A percentile compares a stretch with the other conserved stretches of the same genome.
Evolutionary conservation across 2,329 filamentous ascomycete genomes (phyloP).

Genomic region (Claviceps quebecensis): DNA sequence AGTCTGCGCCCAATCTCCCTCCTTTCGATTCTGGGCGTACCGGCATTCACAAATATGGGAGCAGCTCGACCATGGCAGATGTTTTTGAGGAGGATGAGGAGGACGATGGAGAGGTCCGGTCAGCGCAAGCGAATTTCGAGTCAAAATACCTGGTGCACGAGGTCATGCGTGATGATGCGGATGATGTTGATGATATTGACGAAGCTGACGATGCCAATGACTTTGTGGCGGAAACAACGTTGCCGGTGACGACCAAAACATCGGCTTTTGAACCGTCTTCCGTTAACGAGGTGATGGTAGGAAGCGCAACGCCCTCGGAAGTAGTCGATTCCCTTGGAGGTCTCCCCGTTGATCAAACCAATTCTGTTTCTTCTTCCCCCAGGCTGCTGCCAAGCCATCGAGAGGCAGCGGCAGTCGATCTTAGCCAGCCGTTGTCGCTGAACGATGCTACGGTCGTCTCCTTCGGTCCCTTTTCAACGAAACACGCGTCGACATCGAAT

Average conservation of each 20-base stretch:
- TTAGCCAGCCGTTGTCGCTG: slow-evolving; percentile 27
- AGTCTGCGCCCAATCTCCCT: slow-evolving; percentile 67
- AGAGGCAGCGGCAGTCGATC: slow-evolving; percentile 37
- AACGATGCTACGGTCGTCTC: slow-evolving; percentile 32
- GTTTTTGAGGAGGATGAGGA: slow-evolving; percentile 80
- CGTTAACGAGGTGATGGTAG: background rate
- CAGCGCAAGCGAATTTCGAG: background rate
- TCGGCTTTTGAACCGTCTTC: background rate
- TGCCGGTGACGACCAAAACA: slow-evolving; percentile 14
- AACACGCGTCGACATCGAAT: slow-evolving; percentile 48
- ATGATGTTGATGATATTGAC: slow-evolving; percentile 27
- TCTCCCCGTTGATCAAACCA: slow-evolving; percentile 20
- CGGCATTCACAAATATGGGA: slow-evolving; percentile 48
- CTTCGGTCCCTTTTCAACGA: slow-evolving; percentile 52
- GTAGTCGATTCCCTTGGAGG: slow-evolving; percentile 16
- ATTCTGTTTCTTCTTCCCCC: slow-evolving; percentile 32
- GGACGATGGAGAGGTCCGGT: slow-evolving; percentile 43
- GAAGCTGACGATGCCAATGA: slow-evolving; percentile 22
- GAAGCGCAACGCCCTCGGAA: slow-evolving; percentile 7
- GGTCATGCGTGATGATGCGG: slow-evolving; percentile 10
- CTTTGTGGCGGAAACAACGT: slow-evolving; percentile 26
- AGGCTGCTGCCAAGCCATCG: slow-evolving; percentile 25
- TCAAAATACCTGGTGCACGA: background rate
- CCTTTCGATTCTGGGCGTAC: slow-evolving; percentile 52
- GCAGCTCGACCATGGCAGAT: slow-evolving; percentile 65